A percentile compares a stretch with the other conserved stretches of the same genome.
Conservation (phyloP, 2,329 filamentous ascomycete genomes). For the Fusarium guadeloupense region DNA sequence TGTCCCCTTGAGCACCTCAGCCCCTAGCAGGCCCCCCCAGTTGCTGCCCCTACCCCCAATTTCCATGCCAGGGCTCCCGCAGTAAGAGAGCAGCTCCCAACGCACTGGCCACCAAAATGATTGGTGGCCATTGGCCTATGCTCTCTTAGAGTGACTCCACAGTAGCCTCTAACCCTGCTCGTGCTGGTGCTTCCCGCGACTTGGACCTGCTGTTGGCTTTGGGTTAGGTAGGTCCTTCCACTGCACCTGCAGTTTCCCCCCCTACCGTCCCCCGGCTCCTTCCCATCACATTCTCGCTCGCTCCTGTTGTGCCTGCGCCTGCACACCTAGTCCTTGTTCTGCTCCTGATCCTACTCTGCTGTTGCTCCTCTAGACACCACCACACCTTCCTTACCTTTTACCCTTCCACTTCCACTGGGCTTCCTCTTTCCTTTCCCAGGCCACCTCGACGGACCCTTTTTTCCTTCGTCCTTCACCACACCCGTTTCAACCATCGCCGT, state of each 20-base stretch:
- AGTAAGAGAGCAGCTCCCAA: conserved; percentile 32
- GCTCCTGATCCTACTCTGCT: not conserved
- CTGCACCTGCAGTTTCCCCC: conserved; percentile 42
- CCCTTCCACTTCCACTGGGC: conserved; percentile 2
- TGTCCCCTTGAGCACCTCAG: conserved; percentile 18
- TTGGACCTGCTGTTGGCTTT: conserved; percentile 31
- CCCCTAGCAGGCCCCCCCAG: conserved; percentile 37
- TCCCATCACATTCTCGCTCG: conserved; percentile 27
- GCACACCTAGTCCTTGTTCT: too few relatives aligned
- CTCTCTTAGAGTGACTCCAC: conserved; percentile 12
- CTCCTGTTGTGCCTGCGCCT: conserved; percentile 20
- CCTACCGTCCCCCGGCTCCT: conserved; percentile 33
- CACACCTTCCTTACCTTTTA: conserved; percentile 33
- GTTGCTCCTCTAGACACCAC: conserved; percentile 7
- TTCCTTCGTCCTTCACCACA: conserved; percentile 34
- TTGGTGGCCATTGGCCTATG: conserved; percentile 18
- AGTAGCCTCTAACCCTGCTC: conserved; percentile 28
- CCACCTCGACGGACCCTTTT: conserved; percentile 40
- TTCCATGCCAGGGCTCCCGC: conserved; percentile 44
- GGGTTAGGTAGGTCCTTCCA: conserved; percentile 29
- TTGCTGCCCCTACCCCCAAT: conserved; percentile 35
- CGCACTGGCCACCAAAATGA: conserved; percentile 36
- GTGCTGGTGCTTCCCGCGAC: conserved; percentile 23
- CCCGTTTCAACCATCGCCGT: conserved; percentile 36
- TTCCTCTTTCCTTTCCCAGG: conserved; percentile 34